Evolutionary conservation across 2,329 filamentous ascomycete genomes (phyloP).

Genomic region (Aureobasidium sp.): DNA sequence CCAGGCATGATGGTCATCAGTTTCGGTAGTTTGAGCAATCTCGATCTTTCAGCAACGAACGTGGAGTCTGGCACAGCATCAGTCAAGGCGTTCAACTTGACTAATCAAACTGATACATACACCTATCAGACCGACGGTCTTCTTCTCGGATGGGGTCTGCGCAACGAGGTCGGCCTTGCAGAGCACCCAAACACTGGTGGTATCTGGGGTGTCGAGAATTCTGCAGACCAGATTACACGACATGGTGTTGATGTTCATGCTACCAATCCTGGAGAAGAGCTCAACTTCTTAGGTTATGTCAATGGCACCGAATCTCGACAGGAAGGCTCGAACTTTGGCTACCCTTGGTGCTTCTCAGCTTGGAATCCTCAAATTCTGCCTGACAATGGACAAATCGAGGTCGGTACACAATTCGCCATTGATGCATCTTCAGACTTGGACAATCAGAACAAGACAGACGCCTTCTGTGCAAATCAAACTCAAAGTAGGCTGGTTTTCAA

Average conservation of each 20-base stretch:
- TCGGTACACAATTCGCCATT: constrained; percentile 47
- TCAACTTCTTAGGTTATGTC: constrained; percentile 64
- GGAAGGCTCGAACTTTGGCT: constrained; percentile 58
- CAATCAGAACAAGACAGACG: constrained; percentile 43
- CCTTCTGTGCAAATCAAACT: constrained; percentile 35
- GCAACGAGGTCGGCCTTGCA: constrained; percentile 65
- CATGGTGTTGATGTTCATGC: constrained; percentile 53
- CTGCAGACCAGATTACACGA: constrained; percentile 52
- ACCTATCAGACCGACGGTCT: constrained; percentile 46
- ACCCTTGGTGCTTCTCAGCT: constrained; percentile 61
- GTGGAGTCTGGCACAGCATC: constrained; percentile 55
- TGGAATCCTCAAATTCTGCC: constrained; percentile 53
- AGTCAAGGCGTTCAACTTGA: constrained; percentile 56
- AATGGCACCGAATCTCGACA: constrained; percentile 39
- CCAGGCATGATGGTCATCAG: constrained; percentile 57
- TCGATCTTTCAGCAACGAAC: constrained; percentile 50
- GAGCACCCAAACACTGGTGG: constrained; percentile 50
- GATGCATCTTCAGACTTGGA: constrained; percentile 26
- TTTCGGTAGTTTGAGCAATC: constrained; percentile 57
- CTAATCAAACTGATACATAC: constrained; percentile 31
- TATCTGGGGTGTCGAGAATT: constrained; percentile 61
- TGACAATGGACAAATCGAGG: constrained; percentile 36
- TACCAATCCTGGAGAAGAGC: constrained; percentile 65
- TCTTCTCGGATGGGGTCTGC: constrained; percentile 59
- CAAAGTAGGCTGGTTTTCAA: constrained; percentile 51